Evolutionary conservation across 257 asterid genomes (phyloP).

Genomic region (Nicotiana paniculata): DNA sequence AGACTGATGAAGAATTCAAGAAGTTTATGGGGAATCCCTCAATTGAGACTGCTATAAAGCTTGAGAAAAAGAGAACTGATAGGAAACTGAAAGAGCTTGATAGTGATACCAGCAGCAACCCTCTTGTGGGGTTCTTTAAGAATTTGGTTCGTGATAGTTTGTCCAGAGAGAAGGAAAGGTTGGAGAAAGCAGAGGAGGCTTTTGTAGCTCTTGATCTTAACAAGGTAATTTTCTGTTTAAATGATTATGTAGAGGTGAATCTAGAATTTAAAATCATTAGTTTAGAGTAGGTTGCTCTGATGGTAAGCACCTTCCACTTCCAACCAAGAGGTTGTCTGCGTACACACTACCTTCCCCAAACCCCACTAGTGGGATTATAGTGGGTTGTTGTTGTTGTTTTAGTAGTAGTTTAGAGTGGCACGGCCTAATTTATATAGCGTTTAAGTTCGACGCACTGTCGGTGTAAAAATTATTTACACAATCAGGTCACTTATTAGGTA

Average conservation of each 20-base stretch:
- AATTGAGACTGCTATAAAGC: slow-evolving; percentile 94
- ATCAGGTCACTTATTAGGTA: no score
- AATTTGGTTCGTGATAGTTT: slow-evolving; percentile 53
- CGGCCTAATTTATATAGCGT: not conserved
- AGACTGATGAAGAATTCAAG: slow-evolving; percentile 79
- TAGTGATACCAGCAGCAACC: slow-evolving; percentile 59
- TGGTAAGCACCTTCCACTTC: no score
- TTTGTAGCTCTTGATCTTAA: slow-evolving; percentile 92
- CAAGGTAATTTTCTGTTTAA: slow-evolving; percentile 39
- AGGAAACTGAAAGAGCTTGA: slow-evolving; percentile 73
- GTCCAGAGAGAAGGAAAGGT: slow-evolving; percentile 64
- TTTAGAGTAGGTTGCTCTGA: not conserved
- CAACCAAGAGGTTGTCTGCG: no score
- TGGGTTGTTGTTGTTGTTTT: no score
- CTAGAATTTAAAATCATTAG: not conserved
- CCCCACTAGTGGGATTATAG: no score
- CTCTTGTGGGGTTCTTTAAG: slow-evolving; percentile 46
- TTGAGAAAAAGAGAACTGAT: slow-evolving; percentile 88
- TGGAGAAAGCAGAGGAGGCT: slow-evolving; percentile 74
- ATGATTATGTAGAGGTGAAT: not conserved
- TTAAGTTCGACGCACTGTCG: no score
- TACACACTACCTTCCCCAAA: no score
- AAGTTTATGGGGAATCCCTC: slow-evolving; percentile 95
- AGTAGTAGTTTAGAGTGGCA: not conserved
- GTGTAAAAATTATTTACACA: no score